Evolutionary conservation across 768 basidiomycete genomes (phyloP), one percentile per base, ranked within the genome.

Genomic region (Naganishia antarctica): DNA sequence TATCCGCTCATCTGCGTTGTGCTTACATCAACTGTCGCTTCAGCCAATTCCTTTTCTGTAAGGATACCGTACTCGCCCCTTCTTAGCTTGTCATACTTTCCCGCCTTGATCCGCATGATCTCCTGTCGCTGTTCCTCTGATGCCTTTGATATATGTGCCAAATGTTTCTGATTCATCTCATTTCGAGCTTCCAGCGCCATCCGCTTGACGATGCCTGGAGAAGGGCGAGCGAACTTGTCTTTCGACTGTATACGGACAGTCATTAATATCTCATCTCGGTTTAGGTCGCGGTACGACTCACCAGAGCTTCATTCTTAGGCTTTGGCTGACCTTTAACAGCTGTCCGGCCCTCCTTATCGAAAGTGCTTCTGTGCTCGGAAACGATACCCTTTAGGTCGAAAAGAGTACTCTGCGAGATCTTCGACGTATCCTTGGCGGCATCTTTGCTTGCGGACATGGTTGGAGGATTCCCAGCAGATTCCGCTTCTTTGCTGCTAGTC

Each of bases 21-120:
- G 64, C 76, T 68, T 49, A 75, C 76, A 65, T 77, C 76, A 44
- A 77, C 70, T 1, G 68, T 68, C 47, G 67, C 65, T 63, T 77
- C 76, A 13, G 64, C 68, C 57, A 73, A 58, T 66, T 76, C 73
- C 61, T 68, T 74, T 62, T 74, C 70, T 13, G 67, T 65, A 68
- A 77, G 11, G 4, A 64, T 69, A 25, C 71, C 72, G 29, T 66
- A 70, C 50, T 75, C 73, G 13, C 76, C 76, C 40, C 67, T 63
- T 28, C 65, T 46, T 44, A 77, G 41, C 32, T 68, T 68, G n/a
- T 73, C 71, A 60, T 77, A 77, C 59, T 70, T 71, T 60, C 66
- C 70, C n/a, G 76, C 74, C 58, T 77, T 77, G 0, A 61, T 67
- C 34, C 64, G 49, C 51, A 77, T 66, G 32, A 73, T 74, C 21